Base-by-base conservation (phyloP, 768 basidiomycete genomes). In the Lyophyllum shimeji region DNA sequence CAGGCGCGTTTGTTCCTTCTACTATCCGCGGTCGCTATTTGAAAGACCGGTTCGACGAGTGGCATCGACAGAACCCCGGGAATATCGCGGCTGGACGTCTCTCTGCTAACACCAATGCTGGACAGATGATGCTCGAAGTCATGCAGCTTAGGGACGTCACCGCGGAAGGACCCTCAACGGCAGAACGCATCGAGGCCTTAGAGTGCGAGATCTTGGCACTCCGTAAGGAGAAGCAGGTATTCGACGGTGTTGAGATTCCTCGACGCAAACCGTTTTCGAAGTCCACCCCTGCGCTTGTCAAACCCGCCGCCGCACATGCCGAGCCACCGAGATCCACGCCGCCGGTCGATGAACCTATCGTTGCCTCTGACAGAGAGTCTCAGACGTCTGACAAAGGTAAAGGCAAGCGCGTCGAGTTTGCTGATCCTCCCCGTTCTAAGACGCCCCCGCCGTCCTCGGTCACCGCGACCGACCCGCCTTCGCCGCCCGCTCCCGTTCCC, bases 21-120 rank as follows among this genome's bases (percentile, higher is more conserved):
- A 2, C 2, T 24, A 45, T 45, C 8, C 5, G 23, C 4, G 40
- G 27, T 56, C 53, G 2, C 25, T 13, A 24, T 53, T 46, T 42
- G 1, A 50, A 56, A 39, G 58, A 59, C 8, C 47, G 49, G 13
- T 25, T 60, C 29, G 58, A 60, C 20, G 55, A 56, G 29, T 60
- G 46, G 43, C 58, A 60, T 31, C 11, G 49, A 3, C 55, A 50
- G 18, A 60, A 60, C 33, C 58, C 58, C 15, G 50, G 50, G 11
- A 45, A 45, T n/a, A 7, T 50, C 21, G 25, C 47, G 1, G 18
- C 25, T 5, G 27, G 31, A 1, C 31, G 7, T 5, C 18, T 48
- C 7, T n/a, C 11, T n/a, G 20, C 47, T n/a, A 48, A 48, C 25
- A n/a, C 47, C n/a, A 48, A 29, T 29, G 47, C 15, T 7, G 47